Conservation (phyloP, 768 basidiomycete species). For the Solioccasus polychromus region DNA sequence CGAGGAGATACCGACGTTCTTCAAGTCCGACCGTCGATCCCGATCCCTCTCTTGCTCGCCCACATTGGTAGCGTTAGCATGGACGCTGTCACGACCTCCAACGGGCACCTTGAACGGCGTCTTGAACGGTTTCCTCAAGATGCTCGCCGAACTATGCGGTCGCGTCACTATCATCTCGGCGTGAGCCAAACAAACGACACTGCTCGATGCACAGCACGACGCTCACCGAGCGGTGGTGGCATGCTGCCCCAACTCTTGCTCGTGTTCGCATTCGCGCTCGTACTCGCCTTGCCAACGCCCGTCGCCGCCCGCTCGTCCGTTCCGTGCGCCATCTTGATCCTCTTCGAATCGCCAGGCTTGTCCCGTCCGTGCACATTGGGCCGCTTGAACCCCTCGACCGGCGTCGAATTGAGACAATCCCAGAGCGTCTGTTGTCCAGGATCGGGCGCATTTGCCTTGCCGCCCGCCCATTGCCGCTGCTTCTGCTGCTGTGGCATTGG, state of each 20-base stretch:
- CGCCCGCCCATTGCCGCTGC: slow-evolving; percentile 1
- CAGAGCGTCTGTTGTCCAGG: slow-evolving; percentile 21
- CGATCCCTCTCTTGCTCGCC: no score
- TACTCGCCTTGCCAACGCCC: neutral
- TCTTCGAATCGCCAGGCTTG: slow-evolving; percentile 18
- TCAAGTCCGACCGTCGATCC: no score
- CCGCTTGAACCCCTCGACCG: slow-evolving; percentile 24
- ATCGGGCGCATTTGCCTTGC: neutral
- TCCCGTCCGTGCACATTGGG: slow-evolving; percentile 14
- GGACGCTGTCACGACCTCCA: slow-evolving; percentile 27
- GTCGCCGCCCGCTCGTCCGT: neutral
- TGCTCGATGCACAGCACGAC: neutral
- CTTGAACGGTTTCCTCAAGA: slow-evolving; percentile 55
- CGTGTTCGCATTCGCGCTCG: neutral
- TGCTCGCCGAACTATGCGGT: slow-evolving; percentile 39
- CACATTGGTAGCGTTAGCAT: neutral
- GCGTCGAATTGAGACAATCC: slow-evolving; percentile 17
- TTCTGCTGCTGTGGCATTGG: neutral
- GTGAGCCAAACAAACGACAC: neutral
- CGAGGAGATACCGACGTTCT: neutral
- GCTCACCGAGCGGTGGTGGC: slow-evolving; percentile 25
- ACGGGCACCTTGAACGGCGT: slow-evolving; percentile 45
- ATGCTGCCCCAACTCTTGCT: neutral
- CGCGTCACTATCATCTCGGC: slow-evolving; percentile 40
- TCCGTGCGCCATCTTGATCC: slow-evolving; percentile 12